Conservation (phyloP, 2,329 filamentous ascomycete species). For the Aspergillus sp. region DNA sequence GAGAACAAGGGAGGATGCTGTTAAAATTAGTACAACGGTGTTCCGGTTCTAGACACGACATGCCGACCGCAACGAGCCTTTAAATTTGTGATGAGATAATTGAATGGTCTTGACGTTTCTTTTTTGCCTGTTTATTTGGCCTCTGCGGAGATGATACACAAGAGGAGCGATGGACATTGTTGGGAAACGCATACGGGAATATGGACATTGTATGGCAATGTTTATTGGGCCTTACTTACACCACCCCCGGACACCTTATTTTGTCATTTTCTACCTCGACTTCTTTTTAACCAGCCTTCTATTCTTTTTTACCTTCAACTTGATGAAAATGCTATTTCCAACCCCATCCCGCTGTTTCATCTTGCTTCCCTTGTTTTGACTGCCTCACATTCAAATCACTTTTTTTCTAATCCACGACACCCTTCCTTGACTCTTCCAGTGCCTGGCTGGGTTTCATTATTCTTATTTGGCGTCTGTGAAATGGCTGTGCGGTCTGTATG, state of each 20-base stretch:
- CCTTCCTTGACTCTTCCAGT: background rate
- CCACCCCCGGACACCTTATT: constrained; percentile 17
- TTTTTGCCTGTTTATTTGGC: constrained; percentile 35
- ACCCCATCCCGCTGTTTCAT: background rate
- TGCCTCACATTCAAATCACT: background rate
- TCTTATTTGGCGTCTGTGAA: constrained; percentile 8
- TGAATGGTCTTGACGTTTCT: constrained; percentile 38
- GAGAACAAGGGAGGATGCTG: constrained; percentile 63
- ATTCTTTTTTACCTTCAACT: constrained; percentile 17
- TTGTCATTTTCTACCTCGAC: constrained; percentile 16
- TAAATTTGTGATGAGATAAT: constrained; percentile 41
- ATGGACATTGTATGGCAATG: constrained; percentile 27
- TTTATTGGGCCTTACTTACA: constrained; percentile 23
- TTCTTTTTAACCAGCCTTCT: constrained; percentile 22
- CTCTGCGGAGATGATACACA: constrained; percentile 35
- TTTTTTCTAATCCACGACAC: background rate
- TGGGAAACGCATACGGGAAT: constrained; percentile 8
- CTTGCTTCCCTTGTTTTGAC: background rate
- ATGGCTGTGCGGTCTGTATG: constrained; percentile 9
- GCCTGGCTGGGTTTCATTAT: background rate
- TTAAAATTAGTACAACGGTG: constrained; percentile 25
- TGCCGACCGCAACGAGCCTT: constrained; percentile 34
- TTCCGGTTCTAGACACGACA: constrained; percentile 22
- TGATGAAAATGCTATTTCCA: constrained; percentile 20
- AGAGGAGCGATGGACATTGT: constrained; percentile 28